Percentiles rank a stretch among this genome's conserved stretches.
Evolutionary conservation across 805 yeast species (phyloP).

Genomic region (Metschnikowia rubicola): DNA sequence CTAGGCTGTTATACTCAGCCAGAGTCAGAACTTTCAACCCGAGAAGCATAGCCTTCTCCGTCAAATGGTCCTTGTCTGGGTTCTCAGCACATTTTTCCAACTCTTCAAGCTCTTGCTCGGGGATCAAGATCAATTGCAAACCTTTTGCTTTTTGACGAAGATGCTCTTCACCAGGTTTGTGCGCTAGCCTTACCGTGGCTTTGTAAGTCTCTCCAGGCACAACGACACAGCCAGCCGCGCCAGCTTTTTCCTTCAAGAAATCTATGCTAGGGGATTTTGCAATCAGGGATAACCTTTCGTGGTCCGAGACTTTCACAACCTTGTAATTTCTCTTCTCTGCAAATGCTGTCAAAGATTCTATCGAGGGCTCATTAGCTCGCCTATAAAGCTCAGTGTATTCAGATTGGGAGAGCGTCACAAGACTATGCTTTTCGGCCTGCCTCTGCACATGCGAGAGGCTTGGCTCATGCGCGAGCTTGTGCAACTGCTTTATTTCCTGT

Average conservation of each 20-base stretch:
- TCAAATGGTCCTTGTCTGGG: conserved; percentile 4
- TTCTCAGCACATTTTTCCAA: conserved; percentile 3
- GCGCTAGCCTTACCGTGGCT: conserved; percentile 1
- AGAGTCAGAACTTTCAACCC: conserved; percentile 5
- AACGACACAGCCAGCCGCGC: conserved; percentile 1
- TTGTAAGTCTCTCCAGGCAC: background rate
- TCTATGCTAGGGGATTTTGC: conserved; percentile 7
- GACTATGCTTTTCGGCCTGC: conserved; percentile 33
- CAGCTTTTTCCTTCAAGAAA: conserved; percentile 8
- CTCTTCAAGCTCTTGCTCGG: background rate
- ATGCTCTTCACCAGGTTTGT: conserved; percentile 7
- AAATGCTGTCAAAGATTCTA: conserved; percentile 16
- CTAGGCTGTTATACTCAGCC: conserved; percentile 6
- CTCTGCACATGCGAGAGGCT: conserved; percentile 31
- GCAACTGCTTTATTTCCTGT: conserved; percentile 15
- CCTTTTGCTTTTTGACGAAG: conserved; percentile 3
- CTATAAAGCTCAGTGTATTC: conserved; percentile 33
- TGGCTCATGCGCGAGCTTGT: conserved; percentile 15
- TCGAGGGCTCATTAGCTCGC: conserved; percentile 30
- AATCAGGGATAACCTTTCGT: background rate
- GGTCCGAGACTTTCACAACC: conserved; percentile 9
- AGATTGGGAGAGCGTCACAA: conserved; percentile 26
- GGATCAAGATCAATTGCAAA: background rate
- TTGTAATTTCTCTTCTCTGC: conserved; percentile 13
- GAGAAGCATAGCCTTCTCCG: conserved; percentile 5